Evolutionary conservation across 106 monocot species (phyloP).

Genomic region (Dioscorea alata): DNA sequence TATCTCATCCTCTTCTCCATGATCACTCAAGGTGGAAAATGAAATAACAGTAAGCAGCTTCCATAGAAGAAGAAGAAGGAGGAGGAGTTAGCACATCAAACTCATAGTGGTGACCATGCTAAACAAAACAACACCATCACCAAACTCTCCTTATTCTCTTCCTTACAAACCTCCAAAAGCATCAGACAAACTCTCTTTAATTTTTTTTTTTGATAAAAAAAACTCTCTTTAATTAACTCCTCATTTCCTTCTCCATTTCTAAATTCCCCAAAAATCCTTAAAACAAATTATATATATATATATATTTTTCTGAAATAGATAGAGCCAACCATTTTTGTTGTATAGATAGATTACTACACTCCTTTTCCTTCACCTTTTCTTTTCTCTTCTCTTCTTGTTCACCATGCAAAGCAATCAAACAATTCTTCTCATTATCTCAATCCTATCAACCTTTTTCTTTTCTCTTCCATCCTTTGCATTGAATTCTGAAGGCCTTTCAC

Average conservation of each 20-base stretch:
- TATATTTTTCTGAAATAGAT: not conserved
- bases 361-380: too few relatives aligned
- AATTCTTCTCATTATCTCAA: not conserved
- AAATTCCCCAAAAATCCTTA: not conserved
- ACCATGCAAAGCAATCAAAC: slow-evolving; percentile 6
- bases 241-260: not conserved
- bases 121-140: not conserved
- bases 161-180: not conserved
- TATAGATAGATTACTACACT: too few relatives aligned
- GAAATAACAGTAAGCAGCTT: not conserved
- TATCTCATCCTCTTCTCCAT: too few relatives aligned
- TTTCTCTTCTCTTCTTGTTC: not conserved
- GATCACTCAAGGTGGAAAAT: too few relatives aligned
- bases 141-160: not conserved
- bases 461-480: slow-evolving; percentile 3
- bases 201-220: too few relatives aligned
- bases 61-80: not conserved
- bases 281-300: not conserved
- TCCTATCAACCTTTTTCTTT: slow-evolving; percentile 3
- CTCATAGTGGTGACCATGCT: slow-evolving; percentile 6
- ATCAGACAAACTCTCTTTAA: not conserved
- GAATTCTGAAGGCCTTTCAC: slow-evolving; percentile 16
- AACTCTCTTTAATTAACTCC: not conserved
- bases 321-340: not conserved
- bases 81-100: not conserved